Conservation (phyloP, 306 rosid genomes). For the Spatholobus suberectus region DNA sequence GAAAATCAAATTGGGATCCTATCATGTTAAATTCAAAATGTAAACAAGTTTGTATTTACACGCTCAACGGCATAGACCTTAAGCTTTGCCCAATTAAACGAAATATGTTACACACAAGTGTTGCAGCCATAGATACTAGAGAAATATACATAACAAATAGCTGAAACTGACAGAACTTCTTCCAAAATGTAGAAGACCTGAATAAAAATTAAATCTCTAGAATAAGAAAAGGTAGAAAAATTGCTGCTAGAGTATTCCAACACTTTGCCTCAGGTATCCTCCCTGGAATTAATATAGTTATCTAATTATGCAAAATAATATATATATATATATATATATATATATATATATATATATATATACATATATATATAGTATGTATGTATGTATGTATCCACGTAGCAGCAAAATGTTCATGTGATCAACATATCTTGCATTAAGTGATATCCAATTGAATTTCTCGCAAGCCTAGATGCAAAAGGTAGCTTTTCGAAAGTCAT, state of each 20-base stretch:
- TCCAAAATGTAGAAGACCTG: neutral
- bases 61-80: neutral
- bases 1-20: neutral
- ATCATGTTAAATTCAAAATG: conserved; percentile 5
- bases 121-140: neutral
- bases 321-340: no score
- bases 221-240: neutral
- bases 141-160: neutral
- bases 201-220: neutral
- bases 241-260: neutral
- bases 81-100: neutral
- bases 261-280: conserved; percentile 3
- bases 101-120: neutral
- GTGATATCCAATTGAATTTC: neutral
- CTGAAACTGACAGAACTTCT: conserved; percentile 11
- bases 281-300: neutral
- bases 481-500: conserved; percentile 6
- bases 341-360: no score
- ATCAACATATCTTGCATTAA: neutral
- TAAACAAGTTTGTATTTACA: conserved; percentile 22
- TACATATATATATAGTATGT: no score
- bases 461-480: neutral
- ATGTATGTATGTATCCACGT: no score
- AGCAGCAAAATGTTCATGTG: neutral
- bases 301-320: neutral